These are phyloP conservation scores for Cutaneotrichosporon curvatum DNA, from an alignment of 1,284 basidiomycete species.

Conservation along the genomic window DNA sequence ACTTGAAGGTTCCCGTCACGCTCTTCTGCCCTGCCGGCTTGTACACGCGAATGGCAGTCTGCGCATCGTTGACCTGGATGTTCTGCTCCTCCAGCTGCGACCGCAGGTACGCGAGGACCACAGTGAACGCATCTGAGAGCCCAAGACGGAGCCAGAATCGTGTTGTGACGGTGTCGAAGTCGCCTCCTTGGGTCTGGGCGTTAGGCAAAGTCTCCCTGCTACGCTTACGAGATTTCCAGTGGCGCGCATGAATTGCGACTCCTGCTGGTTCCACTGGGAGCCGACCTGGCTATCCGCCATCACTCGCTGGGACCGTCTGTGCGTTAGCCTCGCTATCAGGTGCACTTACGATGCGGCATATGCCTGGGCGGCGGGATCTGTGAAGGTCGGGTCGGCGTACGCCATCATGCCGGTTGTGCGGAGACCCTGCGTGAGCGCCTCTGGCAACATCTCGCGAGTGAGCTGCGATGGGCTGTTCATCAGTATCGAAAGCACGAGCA, in stretches of 20 bases:
- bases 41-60: constrained; percentile 20
- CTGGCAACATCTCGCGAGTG: constrained; percentile 57
- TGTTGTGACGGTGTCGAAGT: constrained; percentile 35
- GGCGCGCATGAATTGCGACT: constrained; percentile 43
- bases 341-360: constrained; percentile 30
- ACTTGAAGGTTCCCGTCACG: constrained; percentile 30
- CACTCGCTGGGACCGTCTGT: constrained; percentile 33
- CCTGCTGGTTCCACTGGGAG: constrained; percentile 37
- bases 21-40: constrained; percentile 35
- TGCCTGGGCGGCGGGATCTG: constrained; percentile 24
- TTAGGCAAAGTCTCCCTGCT: neutral
- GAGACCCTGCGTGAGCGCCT: constrained; percentile 61
- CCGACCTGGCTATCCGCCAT: constrained; percentile 30
- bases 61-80: constrained; percentile 12
- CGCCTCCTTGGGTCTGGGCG: constrained; percentile 38
- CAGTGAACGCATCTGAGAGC: constrained; percentile 21
- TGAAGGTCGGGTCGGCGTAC: constrained; percentile 55
- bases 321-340: neutral
- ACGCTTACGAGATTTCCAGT: constrained; percentile 42
- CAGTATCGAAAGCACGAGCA: neutral
- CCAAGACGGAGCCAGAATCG: constrained; percentile 41
- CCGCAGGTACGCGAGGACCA: constrained; percentile 24
- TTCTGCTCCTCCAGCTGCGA: constrained; percentile 14
- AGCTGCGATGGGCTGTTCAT: constrained; percentile 50
- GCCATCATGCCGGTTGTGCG: constrained; percentile 59